Percentiles rank a stretch among this genome's conserved stretches.
phyloP scores from a whole-genome alignment of 306 rosid species.

The Hippophae gyantsensis region DNA sequence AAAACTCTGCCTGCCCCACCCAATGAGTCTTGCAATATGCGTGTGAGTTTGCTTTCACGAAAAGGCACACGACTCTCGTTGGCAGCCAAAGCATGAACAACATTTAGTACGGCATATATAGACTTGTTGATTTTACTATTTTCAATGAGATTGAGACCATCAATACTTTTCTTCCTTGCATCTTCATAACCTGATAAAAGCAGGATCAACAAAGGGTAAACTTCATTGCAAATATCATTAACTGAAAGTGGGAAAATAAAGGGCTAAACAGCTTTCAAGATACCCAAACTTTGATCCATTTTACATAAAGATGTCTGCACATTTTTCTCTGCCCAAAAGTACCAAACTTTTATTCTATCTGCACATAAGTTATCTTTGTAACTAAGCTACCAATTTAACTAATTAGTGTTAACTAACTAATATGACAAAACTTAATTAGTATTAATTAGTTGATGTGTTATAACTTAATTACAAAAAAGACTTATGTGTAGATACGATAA shows the following conservation, averaged over 20 bases:
- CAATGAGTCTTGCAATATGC: conserved; percentile 72
- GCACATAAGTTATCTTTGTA: neutral
- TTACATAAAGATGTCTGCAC: too few species aligned
- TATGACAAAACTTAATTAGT: too few species aligned
- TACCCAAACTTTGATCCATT: too few species aligned
- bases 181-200: conserved; percentile 63
- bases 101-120: conserved; percentile 59
- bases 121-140: conserved; percentile 57
- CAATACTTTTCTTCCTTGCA: conserved; percentile 48
- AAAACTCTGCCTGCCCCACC: conserved; percentile 50
- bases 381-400: neutral
- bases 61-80: conserved; percentile 59
- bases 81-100: conserved; percentile 48
- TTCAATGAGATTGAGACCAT: conserved; percentile 37
- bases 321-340: too few species aligned
- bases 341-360: too few species aligned
- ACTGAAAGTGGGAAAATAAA: neutral
- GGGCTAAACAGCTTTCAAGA: too few species aligned
- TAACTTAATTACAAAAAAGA: too few species aligned
- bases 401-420: neutral
- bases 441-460: too few species aligned
- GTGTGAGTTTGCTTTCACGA: conserved; percentile 88
- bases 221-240: conserved; percentile 3
- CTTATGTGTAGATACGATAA: too few species aligned
- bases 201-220: conserved; percentile 9